Evolutionary conservation across 768 basidiomycete genomes (phyloP).

Genomic region (Kwoniella botswanensis): DNA sequence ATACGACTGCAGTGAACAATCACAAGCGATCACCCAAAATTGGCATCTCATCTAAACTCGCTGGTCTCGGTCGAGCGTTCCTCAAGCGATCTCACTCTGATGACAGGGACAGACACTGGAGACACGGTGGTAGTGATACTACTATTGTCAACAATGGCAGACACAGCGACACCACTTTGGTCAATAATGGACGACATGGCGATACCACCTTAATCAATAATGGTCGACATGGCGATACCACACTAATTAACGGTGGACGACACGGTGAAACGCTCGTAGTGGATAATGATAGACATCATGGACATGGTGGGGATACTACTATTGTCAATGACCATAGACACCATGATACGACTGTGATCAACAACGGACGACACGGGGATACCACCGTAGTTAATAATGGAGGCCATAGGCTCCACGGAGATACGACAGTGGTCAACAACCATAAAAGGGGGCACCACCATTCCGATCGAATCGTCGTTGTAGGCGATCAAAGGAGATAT

Average conservation of each 20-base stretch:
- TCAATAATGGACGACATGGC: constrained; percentile 6
- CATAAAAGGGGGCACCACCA: constrained; percentile 27
- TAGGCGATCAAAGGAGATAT: constrained; percentile 24
- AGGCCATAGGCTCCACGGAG: constrained; percentile 6
- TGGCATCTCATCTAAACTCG: constrained; percentile 18
- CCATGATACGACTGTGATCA: constrained; percentile 13
- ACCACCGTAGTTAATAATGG: constrained; percentile 13
- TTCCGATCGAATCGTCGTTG: constrained; percentile 22
- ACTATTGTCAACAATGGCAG: constrained; percentile 18
- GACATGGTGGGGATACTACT: constrained; percentile 12
- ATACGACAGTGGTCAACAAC: constrained; percentile 21
- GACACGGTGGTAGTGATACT: constrained; percentile 15
- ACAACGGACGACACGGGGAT: constrained; percentile 16
- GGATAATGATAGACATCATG: constrained; percentile 16
- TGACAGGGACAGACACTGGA: constrained; percentile 14
- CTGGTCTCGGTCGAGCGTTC: constrained; percentile 30
- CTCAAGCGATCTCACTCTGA: constrained; percentile 20
- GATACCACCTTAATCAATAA: constrained; percentile 16
- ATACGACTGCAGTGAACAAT: constrained; percentile 14
- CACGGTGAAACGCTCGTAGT: constrained; percentile 18
- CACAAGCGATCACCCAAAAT: constrained; percentile 19
- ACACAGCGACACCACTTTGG: constrained; percentile 10
- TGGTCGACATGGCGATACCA: constrained; percentile 10
- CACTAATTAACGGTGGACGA: constrained; percentile 7
- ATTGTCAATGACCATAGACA: constrained; percentile 20